phyloP scores from a whole-genome alignment of 1,284 basidiomycete genomes.

The Marasmius fiardii region DNA sequence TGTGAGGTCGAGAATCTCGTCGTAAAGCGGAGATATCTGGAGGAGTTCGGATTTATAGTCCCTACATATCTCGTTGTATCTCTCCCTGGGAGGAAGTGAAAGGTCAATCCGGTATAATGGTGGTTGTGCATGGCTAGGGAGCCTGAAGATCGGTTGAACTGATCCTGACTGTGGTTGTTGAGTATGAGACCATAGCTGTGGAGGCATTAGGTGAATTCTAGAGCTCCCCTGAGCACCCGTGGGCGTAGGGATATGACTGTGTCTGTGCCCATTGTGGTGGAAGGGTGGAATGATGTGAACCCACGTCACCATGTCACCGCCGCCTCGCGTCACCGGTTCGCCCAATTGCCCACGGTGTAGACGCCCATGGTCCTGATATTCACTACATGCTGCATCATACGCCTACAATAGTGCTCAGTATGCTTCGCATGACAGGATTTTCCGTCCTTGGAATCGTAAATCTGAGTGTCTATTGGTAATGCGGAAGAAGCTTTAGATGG shows the following conservation, averaged over 20 bases:
- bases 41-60: slow-evolving; percentile 24
- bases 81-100: slow-evolving; percentile 24
- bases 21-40: slow-evolving; percentile 24
- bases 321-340: too few relatives aligned
- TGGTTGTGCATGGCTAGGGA: slow-evolving; percentile 11
- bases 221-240: neutral
- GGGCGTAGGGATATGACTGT: neutral
- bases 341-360: too few relatives aligned
- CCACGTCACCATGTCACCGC: too few relatives aligned
- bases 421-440: too few relatives aligned
- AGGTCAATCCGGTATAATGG: slow-evolving; percentile 30
- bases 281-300: too few relatives aligned
- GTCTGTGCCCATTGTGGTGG: too few relatives aligned
- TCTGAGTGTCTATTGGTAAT: too few relatives aligned
- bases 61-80: slow-evolving; percentile 27
- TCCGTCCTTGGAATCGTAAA: too few relatives aligned
- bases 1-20: slow-evolving; percentile 22
- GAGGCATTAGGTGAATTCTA: neutral
- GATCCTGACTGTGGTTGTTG: neutral
- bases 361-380: too few relatives aligned
- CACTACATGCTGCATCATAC: too few relatives aligned
- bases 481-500: too few relatives aligned
- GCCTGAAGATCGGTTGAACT: neutral
- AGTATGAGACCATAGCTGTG: neutral
- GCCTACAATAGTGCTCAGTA: too few relatives aligned